A percentile compares a stretch with the other conserved stretches of the same genome.
Conservation (phyloP, 2,329 filamentous ascomycete genomes). For the Pochonia chlamydosporia region DNA sequence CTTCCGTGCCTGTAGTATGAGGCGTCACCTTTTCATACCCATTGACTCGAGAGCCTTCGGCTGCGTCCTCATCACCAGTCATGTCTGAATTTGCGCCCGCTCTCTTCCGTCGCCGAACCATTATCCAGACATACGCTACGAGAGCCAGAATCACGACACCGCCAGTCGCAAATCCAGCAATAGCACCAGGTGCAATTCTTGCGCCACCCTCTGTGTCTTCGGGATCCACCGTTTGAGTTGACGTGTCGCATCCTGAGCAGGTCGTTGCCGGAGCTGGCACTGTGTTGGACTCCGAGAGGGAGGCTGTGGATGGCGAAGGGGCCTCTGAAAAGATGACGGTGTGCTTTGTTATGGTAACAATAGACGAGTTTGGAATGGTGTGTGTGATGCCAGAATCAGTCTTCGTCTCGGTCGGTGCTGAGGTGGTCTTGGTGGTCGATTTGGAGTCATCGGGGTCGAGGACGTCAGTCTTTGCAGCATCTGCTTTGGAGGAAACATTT, state of each 20-base stretch:
- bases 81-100: slow-evolving; percentile 4
- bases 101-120: slow-evolving; percentile 13
- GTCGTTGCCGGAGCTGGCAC: not conserved
- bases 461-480: not conserved
- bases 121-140: slow-evolving; percentile 15
- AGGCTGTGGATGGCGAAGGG: slow-evolving; percentile 12
- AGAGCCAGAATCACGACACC: slow-evolving; percentile 21
- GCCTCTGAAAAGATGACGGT: slow-evolving; percentile 25
- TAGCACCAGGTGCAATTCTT: slow-evolving; percentile 21
- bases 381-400: slow-evolving; percentile 31
- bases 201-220: not conserved
- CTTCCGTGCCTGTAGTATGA: slow-evolving; percentile 17
- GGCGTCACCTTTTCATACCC: slow-evolving; percentile 15
- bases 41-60: not conserved
- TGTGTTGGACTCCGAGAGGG: not conserved
- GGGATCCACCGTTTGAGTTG: not conserved
- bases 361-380: slow-evolving; percentile 27
- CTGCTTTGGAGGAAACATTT: not conserved
- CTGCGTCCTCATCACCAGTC: slow-evolving; percentile 9
- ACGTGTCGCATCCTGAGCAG: not conserved
- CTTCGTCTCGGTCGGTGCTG: slow-evolving; percentile 14
- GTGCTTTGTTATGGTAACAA: slow-evolving; percentile 28
- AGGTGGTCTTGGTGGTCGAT: not conserved
- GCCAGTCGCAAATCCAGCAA: slow-evolving; percentile 27
- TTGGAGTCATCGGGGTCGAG: not conserved